A percentile compares a stretch with the other conserved stretches of the same genome.
phyloP scores from a whole-genome alignment of 2,329 filamentous ascomycete species.

The Stemphylium lycopersici region DNA sequence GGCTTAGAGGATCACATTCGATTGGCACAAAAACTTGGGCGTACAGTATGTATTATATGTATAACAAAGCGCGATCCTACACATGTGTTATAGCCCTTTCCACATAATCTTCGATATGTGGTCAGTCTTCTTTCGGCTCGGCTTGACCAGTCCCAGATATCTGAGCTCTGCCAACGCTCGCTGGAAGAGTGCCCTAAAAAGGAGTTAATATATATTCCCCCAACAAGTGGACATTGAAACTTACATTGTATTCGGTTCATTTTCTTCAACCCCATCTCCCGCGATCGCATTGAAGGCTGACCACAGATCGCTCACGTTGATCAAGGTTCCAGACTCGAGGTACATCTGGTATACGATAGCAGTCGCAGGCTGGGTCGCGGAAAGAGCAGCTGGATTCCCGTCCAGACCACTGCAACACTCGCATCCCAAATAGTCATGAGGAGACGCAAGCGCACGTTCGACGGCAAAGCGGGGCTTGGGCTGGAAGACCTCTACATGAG shows the following conservation, averaged over 20 bases:
- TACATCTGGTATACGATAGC: constrained; percentile 81
- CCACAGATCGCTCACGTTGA: constrained; percentile 83
- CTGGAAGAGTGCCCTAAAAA: constrained; percentile 74
- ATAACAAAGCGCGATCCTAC: neutral
- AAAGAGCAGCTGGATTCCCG: constrained; percentile 53
- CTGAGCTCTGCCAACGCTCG: constrained; percentile 82
- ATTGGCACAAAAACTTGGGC: neutral
- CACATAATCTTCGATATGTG: constrained; percentile 84
- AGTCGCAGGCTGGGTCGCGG: constrained; percentile 70
- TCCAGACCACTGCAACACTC: constrained; percentile 64
- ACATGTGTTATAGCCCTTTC: constrained; percentile 68
- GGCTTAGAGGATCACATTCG: constrained; percentile 2
- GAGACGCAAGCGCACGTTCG: constrained; percentile 72
- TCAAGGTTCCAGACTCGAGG: constrained; percentile 74
- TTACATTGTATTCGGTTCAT: constrained; percentile 56
- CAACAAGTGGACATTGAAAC: constrained; percentile 17
- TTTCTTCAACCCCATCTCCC: constrained; percentile 56
- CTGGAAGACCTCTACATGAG: constrained; percentile 75
- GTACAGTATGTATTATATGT: constrained; percentile 16
- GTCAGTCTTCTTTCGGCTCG: constrained; percentile 88
- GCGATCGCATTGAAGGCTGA: constrained; percentile 73
- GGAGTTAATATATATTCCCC: constrained; percentile 6
- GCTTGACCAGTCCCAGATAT: constrained; percentile 84
- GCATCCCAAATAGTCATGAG: constrained; percentile 79
- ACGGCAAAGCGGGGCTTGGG: constrained; percentile 73